Evolutionary conservation across 169 alveolate species (phyloP).

Genomic region (Eimeria praecox): DNA sequence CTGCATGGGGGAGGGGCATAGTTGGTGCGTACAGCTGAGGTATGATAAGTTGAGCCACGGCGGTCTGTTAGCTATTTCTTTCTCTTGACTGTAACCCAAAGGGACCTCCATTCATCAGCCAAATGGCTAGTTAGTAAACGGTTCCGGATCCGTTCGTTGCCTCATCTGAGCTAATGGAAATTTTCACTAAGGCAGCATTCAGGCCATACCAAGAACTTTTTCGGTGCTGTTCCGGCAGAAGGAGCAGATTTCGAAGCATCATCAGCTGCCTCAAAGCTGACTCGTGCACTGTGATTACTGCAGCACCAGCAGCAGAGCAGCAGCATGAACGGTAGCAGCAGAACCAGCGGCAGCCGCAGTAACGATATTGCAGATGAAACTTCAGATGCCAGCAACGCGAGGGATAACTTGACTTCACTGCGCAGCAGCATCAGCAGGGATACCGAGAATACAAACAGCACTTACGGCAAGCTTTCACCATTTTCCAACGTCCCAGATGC

Average conservation of each 20-base stretch:
- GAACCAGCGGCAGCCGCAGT: conserved; percentile 53
- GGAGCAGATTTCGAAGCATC: background rate
- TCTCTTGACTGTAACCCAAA: background rate
- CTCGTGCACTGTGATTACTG: background rate
- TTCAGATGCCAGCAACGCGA: conserved; percentile 11
- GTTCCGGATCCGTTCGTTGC: background rate
- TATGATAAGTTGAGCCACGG: background rate
- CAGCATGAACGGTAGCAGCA: conserved; percentile 67
- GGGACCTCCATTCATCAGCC: background rate
- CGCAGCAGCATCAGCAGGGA: conserved; percentile 45
- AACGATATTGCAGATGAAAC: background rate
- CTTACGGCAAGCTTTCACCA: background rate
- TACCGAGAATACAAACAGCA: conserved; percentile 27
- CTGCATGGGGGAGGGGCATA: background rate
- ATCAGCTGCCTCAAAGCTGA: background rate
- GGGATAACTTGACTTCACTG: background rate
- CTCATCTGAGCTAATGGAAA: background rate
- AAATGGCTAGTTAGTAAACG: background rate
- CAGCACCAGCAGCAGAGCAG: conserved; percentile 28
- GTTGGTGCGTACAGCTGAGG: background rate
- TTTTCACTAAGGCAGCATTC: background rate
- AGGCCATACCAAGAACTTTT: background rate
- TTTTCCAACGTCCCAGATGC: conserved; percentile 39
- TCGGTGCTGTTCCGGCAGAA: conserved; percentile 14
- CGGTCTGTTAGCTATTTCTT: background rate